phyloP scores from a whole-genome alignment of 1,284 basidiomycete species.

The Microbotryum saponariae region DNA sequence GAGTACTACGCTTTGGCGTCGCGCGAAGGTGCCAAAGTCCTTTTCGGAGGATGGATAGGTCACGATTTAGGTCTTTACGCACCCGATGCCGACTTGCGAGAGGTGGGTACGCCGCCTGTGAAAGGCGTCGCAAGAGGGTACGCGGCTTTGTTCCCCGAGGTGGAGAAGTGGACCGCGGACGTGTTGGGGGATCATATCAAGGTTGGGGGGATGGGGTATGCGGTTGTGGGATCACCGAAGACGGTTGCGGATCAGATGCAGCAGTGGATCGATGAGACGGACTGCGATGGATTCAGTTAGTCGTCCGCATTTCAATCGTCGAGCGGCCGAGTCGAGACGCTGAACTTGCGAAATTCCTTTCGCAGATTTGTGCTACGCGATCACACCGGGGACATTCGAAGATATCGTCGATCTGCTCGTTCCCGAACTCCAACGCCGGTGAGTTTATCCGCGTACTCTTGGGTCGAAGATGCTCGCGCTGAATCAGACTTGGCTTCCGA shows the following conservation, averaged over 20 bases:
- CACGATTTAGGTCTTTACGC: slow-evolving; percentile 34
- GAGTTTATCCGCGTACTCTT: not conserved
- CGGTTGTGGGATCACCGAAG: slow-evolving; percentile 33
- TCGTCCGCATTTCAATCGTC: not conserved
- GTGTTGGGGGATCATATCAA: slow-evolving; percentile 37
- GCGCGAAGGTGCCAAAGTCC: slow-evolving; percentile 39
- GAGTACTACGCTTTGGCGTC: slow-evolving; percentile 34
- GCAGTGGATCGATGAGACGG: slow-evolving; percentile 33
- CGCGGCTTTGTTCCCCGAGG: slow-evolving; percentile 34
- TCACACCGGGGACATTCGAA: slow-evolving; percentile 34
- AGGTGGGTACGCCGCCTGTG: not conserved
- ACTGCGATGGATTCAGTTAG: slow-evolving; percentile 37
- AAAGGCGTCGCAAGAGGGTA: slow-evolving; percentile 33
- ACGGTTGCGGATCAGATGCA: slow-evolving; percentile 31
- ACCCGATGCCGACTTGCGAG: not conserved
- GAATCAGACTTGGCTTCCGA: too few relatives aligned
- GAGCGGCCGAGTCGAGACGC: too few relatives aligned
- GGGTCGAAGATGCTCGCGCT: too few relatives aligned
- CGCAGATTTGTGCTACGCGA: slow-evolving; percentile 6
- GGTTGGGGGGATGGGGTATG: slow-evolving; percentile 37
- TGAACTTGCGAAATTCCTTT: not conserved
- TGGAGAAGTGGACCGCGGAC: slow-evolving; percentile 37
- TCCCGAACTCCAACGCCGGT: slow-evolving; percentile 33
- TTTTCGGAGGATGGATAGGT: slow-evolving; percentile 41
- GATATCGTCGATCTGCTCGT: slow-evolving; percentile 32